Base-by-base conservation (phyloP, 2,329 filamentous ascomycete species). In the Ophiostoma montium region DNA sequence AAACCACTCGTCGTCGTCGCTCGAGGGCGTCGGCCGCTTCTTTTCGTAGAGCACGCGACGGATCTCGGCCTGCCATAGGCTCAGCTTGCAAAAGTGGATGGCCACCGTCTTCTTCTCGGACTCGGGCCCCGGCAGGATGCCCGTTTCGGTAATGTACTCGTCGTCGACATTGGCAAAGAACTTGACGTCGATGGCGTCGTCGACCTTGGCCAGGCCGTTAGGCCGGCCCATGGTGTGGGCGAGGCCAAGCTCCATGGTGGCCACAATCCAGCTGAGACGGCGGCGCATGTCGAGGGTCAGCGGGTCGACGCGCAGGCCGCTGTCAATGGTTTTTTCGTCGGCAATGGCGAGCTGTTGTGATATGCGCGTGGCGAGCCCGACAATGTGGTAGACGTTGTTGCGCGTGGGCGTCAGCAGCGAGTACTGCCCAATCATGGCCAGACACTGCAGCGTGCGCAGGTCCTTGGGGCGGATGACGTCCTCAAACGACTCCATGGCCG, bases 71-170 rank as follows among this genome's bases (percentile, higher is more conserved):
- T 95, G 89, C 12, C 89, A 70, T 51, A 94, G 65, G 49, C 87
- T 76, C 86, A 95, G 94, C 61, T 86, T 90, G 69, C 88, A 88
- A 58, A 94, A 92, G 62, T 98, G 90, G 53, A 95, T 88, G 2
- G 87, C 82, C 23, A 94, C 81, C 58, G 86, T 78, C 63, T 98
- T 98, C 60, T 85, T 86, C 56, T 89, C 74, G 35, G 85, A 86
- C 2, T 77, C 72, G 5, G 82, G 82, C 1, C 82, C 84, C 0
- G 80, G 74, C 19, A 79, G 68, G 50, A 95, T 83, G 3, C 87
- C 89, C 32, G 82, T 71, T 2, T 77, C 70, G 1, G 82, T 89
- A 57, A 98, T 95, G 62, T 83, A 82, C 46, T 80, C 74, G 64
- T 98, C 92, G 57, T 87, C 82, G 35, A 87, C 82, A 2, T 82